Percentiles rank a stretch among this genome's conserved stretches.
Conservation (phyloP, 805 yeast species). For the Candida nitratophila region DNA sequence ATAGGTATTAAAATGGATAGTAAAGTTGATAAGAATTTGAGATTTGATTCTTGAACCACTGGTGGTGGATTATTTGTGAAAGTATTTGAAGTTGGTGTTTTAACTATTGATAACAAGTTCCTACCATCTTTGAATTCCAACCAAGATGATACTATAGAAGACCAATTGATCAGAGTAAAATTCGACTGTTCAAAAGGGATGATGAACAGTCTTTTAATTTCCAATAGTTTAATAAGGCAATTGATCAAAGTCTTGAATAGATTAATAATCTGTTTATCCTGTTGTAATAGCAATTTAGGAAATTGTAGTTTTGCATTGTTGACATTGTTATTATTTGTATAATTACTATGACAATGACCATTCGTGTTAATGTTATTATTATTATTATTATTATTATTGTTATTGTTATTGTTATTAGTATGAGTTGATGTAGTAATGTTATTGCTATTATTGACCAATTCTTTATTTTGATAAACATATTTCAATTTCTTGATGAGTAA, state of each 20-base stretch:
- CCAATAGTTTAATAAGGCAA: constrained; percentile 31
- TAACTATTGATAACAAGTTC: background rate
- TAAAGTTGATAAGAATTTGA: constrained; percentile 40
- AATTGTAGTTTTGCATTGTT: background rate
- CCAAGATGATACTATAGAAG: constrained; percentile 46
- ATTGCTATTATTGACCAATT: too few relatives aligned
- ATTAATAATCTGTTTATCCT: constrained; percentile 35
- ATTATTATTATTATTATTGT: background rate
- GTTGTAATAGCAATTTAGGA: constrained; percentile 31
- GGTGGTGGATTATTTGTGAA: background rate
- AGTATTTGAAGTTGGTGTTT: background rate
- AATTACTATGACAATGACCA: too few relatives aligned
- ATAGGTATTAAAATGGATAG: constrained; percentile 38
- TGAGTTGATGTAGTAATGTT: too few relatives aligned
- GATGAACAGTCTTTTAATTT: constrained; percentile 40
- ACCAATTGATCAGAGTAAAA: constrained; percentile 41
- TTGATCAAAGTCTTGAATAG: constrained; percentile 31
- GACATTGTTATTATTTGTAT: background rate
- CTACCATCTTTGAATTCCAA: constrained; percentile 44
- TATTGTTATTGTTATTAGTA: background rate
- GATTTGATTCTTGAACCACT: background rate
- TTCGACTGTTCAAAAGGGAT: constrained; percentile 31
- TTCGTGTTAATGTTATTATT: background rate
- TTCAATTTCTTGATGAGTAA: constrained; percentile 32
- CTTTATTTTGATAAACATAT: constrained; percentile 9